Base-by-base conservation (phyloP, 2,329 filamentous ascomycete species). In the Pestalotiopsis sp. region DNA sequence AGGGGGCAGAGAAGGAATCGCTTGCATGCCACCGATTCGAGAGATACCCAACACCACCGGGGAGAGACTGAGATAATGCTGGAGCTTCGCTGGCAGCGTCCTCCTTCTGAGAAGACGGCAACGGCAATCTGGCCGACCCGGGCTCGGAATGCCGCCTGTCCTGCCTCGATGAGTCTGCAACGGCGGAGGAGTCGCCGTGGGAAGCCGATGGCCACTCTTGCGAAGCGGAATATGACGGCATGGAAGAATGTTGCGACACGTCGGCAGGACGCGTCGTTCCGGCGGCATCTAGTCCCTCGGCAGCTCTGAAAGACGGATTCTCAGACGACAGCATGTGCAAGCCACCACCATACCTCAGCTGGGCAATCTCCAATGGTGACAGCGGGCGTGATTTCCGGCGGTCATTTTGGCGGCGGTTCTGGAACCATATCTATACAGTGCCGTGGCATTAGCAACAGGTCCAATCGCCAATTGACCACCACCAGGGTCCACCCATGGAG, bases 331-430 rank as follows among this genome's bases (percentile, higher is more conserved):
- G 78, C 41, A 85, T 81, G 72, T 86, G 83, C 78, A 89, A 83
- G 73, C 83, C 74, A 63, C 76, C 84, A 61, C 87, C 84, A 76
- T 87, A 85, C 76, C 86, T 81, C 74, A 90, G 82, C 69, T 87
- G 87, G 71, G 87, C 89, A 67, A 95, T 87, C 78, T 96, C 94
- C 79, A 94, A 90, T 11, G 91, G 89, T 36, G 93, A 89, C 49
- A 97, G 86, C 61, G 95, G 94, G 74, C 93, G 92, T 67, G 94
- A 94, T 83, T 95, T 97, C 73, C 95, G 90, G 75, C 95, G 89
- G 79, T 97, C 94, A 81, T 97, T 97, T 80, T 98, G 95, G 73
- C 95, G 89, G 77, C 94, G 90, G 77, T 98, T 98, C 78, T 98
- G 95, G 82, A 98, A 98, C 95, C 95, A 98, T 75, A 98, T 97